These are phyloP conservation scores for Fusarium verticillioides DNA, from an alignment of 2,329 filamentous ascomycete genomes.

Conservation along the genomic window DNA sequence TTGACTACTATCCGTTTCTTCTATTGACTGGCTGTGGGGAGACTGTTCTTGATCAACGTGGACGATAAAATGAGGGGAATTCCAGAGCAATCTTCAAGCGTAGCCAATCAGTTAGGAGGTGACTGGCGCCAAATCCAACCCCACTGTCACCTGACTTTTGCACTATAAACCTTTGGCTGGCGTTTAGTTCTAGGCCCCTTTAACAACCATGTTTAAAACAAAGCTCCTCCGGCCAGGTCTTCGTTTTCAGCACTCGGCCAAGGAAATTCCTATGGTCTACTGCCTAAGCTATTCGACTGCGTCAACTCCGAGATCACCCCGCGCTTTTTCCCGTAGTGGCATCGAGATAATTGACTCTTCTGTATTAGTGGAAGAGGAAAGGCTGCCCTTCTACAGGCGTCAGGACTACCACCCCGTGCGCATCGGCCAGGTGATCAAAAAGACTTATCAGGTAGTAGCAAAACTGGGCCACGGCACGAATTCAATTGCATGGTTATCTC, in stretches of 20 bases:
- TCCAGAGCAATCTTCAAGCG: neutral
- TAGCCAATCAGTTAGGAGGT: neutral
- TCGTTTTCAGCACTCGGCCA: rapidly evolving
- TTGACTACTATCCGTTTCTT: too few species aligned
- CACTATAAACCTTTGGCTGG: neutral
- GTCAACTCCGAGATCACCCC: neutral
- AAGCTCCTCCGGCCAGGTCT: rapidly evolving
- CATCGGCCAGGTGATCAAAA: slow-evolving; percentile 49
- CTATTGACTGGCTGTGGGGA: too few species aligned
- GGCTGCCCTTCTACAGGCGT: slow-evolving; percentile 36
- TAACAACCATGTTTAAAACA: neutral
- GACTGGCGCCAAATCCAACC: neutral
- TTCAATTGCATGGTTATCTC: neutral
- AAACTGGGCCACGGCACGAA: slow-evolving; percentile 47
- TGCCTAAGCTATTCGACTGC: neutral
- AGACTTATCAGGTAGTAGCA: slow-evolving; percentile 51
- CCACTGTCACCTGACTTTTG: neutral
- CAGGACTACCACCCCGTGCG: slow-evolving; percentile 51
- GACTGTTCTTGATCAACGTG: too few species aligned
- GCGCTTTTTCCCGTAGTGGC: neutral
- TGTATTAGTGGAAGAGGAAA: slow-evolving; percentile 44
- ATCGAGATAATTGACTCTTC: slow-evolving; percentile 13
- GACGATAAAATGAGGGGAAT: too few species aligned
- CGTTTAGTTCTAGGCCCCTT: too few species aligned
- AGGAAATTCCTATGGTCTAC: rapidly evolving